Conservation (phyloP, 352 stramenopile species). For the Albugo candida region DNA sequence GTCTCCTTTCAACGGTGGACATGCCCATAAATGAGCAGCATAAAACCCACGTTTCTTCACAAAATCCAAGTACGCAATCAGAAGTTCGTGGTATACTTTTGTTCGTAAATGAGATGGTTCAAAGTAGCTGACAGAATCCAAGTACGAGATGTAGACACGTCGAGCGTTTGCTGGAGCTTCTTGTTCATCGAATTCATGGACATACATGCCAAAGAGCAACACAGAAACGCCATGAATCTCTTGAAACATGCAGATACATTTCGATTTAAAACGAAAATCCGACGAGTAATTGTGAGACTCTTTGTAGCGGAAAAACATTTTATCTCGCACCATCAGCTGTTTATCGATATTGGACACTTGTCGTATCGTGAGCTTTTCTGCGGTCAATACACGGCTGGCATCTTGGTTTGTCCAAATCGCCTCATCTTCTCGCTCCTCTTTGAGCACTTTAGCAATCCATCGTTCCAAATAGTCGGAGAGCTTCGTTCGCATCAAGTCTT, state of each 20-base stretch:
- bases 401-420: constrained; percentile 58
- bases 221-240: constrained; percentile 98
- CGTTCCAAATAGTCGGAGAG: constrained; percentile 89
- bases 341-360: constrained; percentile 94
- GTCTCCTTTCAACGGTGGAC: constrained; percentile 96
- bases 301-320: constrained; percentile 90
- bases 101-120: constrained; percentile 91
- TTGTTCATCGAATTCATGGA: constrained; percentile 98
- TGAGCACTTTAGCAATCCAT: constrained; percentile 76
- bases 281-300: constrained; percentile 79
- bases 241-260: constrained; percentile 99
- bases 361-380: constrained; percentile 83
- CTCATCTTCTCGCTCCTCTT: constrained; percentile 75
- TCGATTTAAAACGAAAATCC: constrained; percentile 87
- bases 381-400: constrained; percentile 82
- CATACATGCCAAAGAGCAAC: constrained; percentile 99
- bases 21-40: constrained; percentile 98
- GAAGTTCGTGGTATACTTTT: constrained; percentile 97
- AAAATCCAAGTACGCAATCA: constrained; percentile 97
- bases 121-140: constrained; percentile 99
- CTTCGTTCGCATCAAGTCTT: constrained; percentile 87
- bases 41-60: constrained; percentile 93
- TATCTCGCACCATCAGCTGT: constrained; percentile 86
- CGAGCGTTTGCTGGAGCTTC: constrained; percentile 89
- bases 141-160: constrained; percentile 96